phyloP scores from a whole-genome alignment of 2,329 filamentous ascomycete species.

The Cytospora piceae region DNA sequence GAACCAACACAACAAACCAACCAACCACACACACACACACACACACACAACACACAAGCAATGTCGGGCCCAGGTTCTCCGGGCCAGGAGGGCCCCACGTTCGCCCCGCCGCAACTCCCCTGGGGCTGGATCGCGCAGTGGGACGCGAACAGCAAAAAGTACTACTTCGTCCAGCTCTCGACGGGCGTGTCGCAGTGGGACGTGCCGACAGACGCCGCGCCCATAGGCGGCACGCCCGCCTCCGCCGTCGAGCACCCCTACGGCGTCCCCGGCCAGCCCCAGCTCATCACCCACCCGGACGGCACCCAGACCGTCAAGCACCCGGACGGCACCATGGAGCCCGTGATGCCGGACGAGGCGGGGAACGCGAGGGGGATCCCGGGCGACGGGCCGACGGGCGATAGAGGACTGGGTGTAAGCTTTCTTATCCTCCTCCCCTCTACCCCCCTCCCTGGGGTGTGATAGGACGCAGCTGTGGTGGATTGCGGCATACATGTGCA shows the following conservation, averaged over 20 bases:
- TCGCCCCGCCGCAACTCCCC: constrained; percentile 63
- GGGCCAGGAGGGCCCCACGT: constrained; percentile 62
- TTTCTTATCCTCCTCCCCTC: neutral
- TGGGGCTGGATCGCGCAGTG: constrained; percentile 72
- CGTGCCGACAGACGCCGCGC: constrained; percentile 67
- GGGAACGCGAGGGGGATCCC: constrained; percentile 35
- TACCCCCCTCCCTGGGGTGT: neutral
- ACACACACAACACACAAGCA: constrained; percentile 1
- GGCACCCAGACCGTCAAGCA: constrained; percentile 64
- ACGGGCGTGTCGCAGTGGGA: constrained; percentile 77
- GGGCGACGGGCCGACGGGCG: constrained; percentile 53
- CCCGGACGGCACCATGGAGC: constrained; percentile 64
- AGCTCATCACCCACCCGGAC: constrained; percentile 66
- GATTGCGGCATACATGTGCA: constrained; percentile 9
- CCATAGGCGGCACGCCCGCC: constrained; percentile 62
- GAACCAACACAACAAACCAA: neutral
- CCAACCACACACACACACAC: neutral
- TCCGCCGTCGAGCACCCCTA: constrained; percentile 64
- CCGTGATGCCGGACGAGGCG: constrained; percentile 50
- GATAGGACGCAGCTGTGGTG: too few relatives aligned
- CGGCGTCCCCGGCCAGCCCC: constrained; percentile 53
- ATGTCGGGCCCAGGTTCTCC: constrained; percentile 65
- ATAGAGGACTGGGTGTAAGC: constrained; percentile 69
- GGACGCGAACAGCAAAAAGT: constrained; percentile 66
- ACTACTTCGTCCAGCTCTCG: constrained; percentile 73